These are phyloP conservation scores for Lachancea meyersii DNA, from an alignment of 805 yeast species.

Conservation along the genomic window DNA sequence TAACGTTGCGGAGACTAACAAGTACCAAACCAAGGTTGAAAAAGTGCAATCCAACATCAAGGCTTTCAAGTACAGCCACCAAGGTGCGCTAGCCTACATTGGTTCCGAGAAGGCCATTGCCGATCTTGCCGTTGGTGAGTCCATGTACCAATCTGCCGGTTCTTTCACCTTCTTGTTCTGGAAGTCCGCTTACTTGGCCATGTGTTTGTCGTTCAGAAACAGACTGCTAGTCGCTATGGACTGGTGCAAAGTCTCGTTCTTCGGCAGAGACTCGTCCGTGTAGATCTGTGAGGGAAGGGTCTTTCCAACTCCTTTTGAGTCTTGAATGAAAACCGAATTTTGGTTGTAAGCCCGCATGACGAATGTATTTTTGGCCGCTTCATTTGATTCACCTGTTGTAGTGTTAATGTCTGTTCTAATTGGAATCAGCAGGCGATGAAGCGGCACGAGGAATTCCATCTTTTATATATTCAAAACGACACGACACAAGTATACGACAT, in stretches of 20 bases:
- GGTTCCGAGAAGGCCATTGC: constrained; percentile 94
- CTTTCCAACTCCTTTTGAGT: neutral
- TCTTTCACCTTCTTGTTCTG: constrained; percentile 84
- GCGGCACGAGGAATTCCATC: neutral
- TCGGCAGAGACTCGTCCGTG: constrained; percentile 75
- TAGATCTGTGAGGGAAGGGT: constrained; percentile 9
- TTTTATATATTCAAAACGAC: neutral
- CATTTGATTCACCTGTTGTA: neutral
- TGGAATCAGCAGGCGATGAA: neutral
- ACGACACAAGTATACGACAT: neutral
- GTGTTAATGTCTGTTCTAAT: neutral
- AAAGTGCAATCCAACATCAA: constrained; percentile 39
- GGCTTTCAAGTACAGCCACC: constrained; percentile 76
- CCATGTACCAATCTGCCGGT: constrained; percentile 77
- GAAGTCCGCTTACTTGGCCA: constrained; percentile 89
- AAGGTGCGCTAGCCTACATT: constrained; percentile 90
- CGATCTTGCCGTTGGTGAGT: constrained; percentile 72
- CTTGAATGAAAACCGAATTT: no score
- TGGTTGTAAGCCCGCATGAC: neutral
- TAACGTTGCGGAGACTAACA: constrained; percentile 37
- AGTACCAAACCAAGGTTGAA: constrained; percentile 42
- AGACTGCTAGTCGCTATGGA: constrained; percentile 80
- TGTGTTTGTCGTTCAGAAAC: constrained; percentile 86
- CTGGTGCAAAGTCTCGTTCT: constrained; percentile 80
- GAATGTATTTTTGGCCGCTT: neutral